Conservation (phyloP, 306 rosid genomes). For the Prunus mume region DNA sequence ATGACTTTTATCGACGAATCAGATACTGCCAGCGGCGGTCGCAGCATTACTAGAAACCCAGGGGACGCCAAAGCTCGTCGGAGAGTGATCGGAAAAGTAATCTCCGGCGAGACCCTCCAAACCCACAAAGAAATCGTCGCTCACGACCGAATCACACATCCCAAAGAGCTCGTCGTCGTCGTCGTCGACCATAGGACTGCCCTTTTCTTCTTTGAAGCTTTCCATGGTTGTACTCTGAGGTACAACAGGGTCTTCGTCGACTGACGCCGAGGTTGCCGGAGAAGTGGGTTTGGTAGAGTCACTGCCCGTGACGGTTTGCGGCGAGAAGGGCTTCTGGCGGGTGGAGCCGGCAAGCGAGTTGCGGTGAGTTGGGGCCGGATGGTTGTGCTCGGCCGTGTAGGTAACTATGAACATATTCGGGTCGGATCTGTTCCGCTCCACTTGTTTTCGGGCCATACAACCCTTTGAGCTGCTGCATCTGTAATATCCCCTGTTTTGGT, state of each 20-base stretch:
- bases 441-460: slow-evolving; percentile 94
- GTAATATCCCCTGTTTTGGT: slow-evolving; percentile 73
- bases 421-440: slow-evolving; percentile 88
- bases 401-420: slow-evolving; percentile 93
- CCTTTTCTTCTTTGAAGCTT: slow-evolving; percentile 59
- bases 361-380: slow-evolving; percentile 91
- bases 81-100: slow-evolving; percentile 52
- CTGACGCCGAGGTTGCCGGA: slow-evolving; percentile 41
- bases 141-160: slow-evolving; percentile 49
- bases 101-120: slow-evolving; percentile 73
- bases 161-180: slow-evolving; percentile 73
- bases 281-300: slow-evolving; percentile 38
- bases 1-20: slow-evolving; percentile 20
- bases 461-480: slow-evolving; percentile 98
- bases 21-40: slow-evolving; percentile 59
- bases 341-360: slow-evolving; percentile 98
- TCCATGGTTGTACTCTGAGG: slow-evolving; percentile 42
- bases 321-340: slow-evolving; percentile 61
- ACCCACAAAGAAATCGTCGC: slow-evolving; percentile 76
- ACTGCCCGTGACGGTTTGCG: slow-evolving; percentile 15
- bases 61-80: slow-evolving; percentile 40
- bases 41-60: slow-evolving; percentile 66
- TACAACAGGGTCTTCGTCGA: slow-evolving; percentile 44
- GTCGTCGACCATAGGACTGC: slow-evolving; percentile 50
- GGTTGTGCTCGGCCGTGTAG: slow-evolving; percentile 94